A percentile compares a stretch with the other conserved stretches of the same genome.
phyloP scores from a whole-genome alignment of 768 basidiomycete genomes.

The Kwoniella sp. region DNA sequence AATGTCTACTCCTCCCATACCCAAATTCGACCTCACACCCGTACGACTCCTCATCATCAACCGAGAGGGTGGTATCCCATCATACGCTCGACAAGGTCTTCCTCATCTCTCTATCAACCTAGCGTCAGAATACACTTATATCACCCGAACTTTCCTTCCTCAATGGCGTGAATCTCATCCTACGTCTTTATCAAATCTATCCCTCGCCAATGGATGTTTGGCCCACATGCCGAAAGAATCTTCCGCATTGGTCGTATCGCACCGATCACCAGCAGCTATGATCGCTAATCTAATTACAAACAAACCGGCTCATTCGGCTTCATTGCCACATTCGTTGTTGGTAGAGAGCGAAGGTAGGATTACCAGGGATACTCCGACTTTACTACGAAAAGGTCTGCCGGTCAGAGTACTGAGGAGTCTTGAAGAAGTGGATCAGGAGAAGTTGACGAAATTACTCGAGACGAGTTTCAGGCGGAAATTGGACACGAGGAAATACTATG shows the following conservation, averaged over 20 bases:
- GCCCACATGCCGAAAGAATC: slow-evolving; percentile 89
- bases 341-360: slow-evolving; percentile 65
- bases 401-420: slow-evolving; percentile 74
- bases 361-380: slow-evolving; percentile 86
- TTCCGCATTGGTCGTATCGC: slow-evolving; percentile 94
- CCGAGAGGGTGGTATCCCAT: slow-evolving; percentile 92
- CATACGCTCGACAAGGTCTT: slow-evolving; percentile 89
- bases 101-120: slow-evolving; percentile 97
- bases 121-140: slow-evolving; percentile 79
- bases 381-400: slow-evolving; percentile 83
- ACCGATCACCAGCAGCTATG: slow-evolving; percentile 89
- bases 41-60: slow-evolving; percentile 97
- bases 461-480: slow-evolving; percentile 78
- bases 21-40: slow-evolving; percentile 80
- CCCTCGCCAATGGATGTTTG: slow-evolving; percentile 81
- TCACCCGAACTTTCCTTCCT: slow-evolving; percentile 77
- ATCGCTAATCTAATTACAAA: slow-evolving; percentile 98
- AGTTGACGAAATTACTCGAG: slow-evolving; percentile 80
- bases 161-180: slow-evolving; percentile 78
- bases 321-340: slow-evolving; percentile 87
- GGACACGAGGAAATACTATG: slow-evolving; percentile 73
- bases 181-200: slow-evolving; percentile 80
- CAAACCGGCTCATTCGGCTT: slow-evolving; percentile 92
- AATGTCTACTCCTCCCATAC: not conserved
- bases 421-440: slow-evolving; percentile 69